Conservation (phyloP, 352 stramenopile genomes). For the Nothophytophthora sp. region DNA sequence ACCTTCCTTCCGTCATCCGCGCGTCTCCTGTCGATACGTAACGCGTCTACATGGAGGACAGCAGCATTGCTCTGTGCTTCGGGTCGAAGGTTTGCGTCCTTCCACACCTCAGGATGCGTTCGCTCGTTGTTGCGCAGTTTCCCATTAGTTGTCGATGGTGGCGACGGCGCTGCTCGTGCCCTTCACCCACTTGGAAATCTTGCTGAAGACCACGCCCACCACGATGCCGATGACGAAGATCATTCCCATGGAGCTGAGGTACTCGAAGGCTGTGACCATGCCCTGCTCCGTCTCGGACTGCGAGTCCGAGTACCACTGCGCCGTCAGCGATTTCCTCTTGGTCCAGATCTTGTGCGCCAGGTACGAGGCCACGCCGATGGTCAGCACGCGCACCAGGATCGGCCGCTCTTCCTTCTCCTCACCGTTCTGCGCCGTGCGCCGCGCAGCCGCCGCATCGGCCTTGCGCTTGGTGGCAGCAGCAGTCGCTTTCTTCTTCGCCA, state of each 20-base stretch:
- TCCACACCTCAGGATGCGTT: neutral
- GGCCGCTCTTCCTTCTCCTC: slow-evolving; percentile 28
- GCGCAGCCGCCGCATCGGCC: neutral
- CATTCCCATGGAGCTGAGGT: slow-evolving; percentile 73
- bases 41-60: slow-evolving; percentile 1
- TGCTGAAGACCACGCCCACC: slow-evolving; percentile 56
- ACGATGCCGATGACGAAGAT: slow-evolving; percentile 72
- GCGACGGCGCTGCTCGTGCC: neutral
- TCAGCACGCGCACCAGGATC: slow-evolving; percentile 55
- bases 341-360: slow-evolving; percentile 84
- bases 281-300: slow-evolving; percentile 51
- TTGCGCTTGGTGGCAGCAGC: neutral
- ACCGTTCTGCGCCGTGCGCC: neutral
- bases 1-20: slow-evolving; percentile 1
- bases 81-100: too few species aligned
- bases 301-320: slow-evolving; percentile 62
- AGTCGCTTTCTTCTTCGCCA: slow-evolving; percentile 14
- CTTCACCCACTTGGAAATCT: slow-evolving; percentile 36
- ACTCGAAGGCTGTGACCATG: slow-evolving; percentile 82
- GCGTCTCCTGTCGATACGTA: too few species aligned
- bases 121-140: neutral
- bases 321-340: slow-evolving; percentile 62
- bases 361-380: slow-evolving; percentile 67
- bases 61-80: neutral
- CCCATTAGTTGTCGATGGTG: neutral